Base-by-base conservation (phyloP, 495 filamentous ascomycete genomes). In the Chaetomium fimeti region DNA sequence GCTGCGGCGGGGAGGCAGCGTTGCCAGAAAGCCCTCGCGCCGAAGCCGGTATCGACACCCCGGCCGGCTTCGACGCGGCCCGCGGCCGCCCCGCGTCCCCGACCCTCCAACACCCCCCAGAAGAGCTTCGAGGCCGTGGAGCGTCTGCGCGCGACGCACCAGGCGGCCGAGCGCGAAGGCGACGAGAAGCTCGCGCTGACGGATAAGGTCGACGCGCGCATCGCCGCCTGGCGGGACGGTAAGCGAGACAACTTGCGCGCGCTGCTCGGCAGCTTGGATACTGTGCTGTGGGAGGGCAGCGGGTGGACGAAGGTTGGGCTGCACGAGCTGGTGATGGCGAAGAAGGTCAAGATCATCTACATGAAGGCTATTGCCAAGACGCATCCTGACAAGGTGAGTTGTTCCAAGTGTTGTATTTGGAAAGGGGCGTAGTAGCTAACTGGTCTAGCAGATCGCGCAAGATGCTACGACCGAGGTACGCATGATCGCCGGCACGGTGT, bases 341-440 rank as follows among this genome's bases (percentile, higher is more conserved):
- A 87, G 54, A 96, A 91, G 82, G 94, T 97, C 56, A 98, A 98
- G 85, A 86, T 98, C 60, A 83, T 90, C 61, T 98, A 98, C 71
- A 98, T 98, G 94, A 97, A 96, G 84, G 94, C 91, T 6, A 97
- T 98, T 86, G 89, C 87, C 7, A 98, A 96, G 83, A 92, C 94
- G 67, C 94, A 98, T 82, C 94, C 94, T 65, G 94, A 98, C 74
- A 98, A 98, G 88, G 94, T 97, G 80, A 74, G 85, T 79, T 66
- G 61, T 15, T 20, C 7, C 32, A 27, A 9, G 12, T 43, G 61
- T 38, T 32, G 57, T 66, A 53, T n/a, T 13, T 55, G 22, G 47
- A 2, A 22, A 8, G 27, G 4, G 36, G 52, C 45, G 27, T 7
- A 58, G 52, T 43, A 63, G 56, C 70, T 63, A 12, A 45, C 16